A percentile compares a stretch with the other conserved stretches of the same genome.
Conservation (phyloP, 2,329 filamentous ascomycete species). For the Fusarium sp. region DNA sequence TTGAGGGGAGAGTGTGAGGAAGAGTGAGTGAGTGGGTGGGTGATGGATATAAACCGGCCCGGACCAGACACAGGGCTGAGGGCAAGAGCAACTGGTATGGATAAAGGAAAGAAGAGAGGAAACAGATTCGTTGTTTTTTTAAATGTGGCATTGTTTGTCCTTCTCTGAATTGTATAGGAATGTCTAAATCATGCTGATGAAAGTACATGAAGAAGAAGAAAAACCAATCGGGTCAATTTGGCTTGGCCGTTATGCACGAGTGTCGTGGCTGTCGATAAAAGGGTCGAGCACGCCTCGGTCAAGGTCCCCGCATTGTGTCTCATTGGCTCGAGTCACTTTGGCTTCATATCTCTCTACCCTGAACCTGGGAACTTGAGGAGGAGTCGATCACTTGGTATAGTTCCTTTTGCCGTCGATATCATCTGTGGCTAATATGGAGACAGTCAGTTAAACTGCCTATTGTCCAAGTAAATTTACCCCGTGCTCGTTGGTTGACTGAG, state of each 20-base stretch:
- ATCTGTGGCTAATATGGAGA: background rate
- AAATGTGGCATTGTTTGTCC: background rate
- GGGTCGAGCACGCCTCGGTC: slow-evolving; percentile 45
- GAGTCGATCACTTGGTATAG: slow-evolving; percentile 13
- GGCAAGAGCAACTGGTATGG: background rate
- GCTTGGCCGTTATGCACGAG: slow-evolving; percentile 51
- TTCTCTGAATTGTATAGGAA: background rate
- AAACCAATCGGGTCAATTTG: slow-evolving; percentile 28
- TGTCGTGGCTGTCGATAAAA: slow-evolving; percentile 62
- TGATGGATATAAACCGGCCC: slow-evolving; percentile 16
- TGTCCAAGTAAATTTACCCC: too few relatives aligned
- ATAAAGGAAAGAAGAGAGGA: slow-evolving; percentile 11
- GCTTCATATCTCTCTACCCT: slow-evolving; percentile 25
- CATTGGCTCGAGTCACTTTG: slow-evolving; percentile 29
- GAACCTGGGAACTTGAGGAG: slow-evolving; percentile 7
- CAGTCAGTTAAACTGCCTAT: background rate
- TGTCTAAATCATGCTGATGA: slow-evolving; percentile 20
- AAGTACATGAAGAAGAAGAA: background rate
- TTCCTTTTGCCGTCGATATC: background rate
- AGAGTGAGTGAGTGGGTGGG: slow-evolving; percentile 2
- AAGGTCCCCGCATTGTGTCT: slow-evolving; percentile 35
- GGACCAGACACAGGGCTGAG: background rate
- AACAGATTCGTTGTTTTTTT: background rate
- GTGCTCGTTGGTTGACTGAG: too few relatives aligned
- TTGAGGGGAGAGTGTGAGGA: slow-evolving; percentile 7